Evolutionary conservation across 371 early-diverging fungal species (phyloP).

Genomic region (Mucor racemosus): DNA sequence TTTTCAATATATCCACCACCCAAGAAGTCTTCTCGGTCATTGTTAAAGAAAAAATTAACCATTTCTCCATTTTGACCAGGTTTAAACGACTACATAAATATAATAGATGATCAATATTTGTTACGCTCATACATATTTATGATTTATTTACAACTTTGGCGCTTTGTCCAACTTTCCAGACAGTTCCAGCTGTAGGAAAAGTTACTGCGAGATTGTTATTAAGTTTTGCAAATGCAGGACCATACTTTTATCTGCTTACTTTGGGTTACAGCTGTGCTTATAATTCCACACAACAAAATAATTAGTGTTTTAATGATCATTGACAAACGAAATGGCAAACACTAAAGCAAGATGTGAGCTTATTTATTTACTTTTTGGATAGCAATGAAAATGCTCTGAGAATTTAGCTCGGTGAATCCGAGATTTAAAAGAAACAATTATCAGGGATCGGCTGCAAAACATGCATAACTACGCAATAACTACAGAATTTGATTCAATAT

Average conservation of each 20-base stretch:
- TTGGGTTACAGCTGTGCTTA: not conserved
- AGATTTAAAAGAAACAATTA: too few relatives aligned
- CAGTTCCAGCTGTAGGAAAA: conserved; percentile 6
- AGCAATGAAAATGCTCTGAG: not conserved
- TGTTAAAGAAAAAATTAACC: conserved; percentile 14
- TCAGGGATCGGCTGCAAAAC: too few relatives aligned
- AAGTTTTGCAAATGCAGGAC: not conserved
- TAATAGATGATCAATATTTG: not conserved
- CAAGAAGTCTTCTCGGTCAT: conserved; percentile 11
- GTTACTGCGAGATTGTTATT: not conserved
- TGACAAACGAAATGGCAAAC: not conserved
- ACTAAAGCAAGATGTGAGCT: not conserved
- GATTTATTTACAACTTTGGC: conserved; percentile 3
- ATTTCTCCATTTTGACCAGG: conserved; percentile 14
- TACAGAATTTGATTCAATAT: too few relatives aligned
- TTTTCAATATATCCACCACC: conserved; percentile 14
- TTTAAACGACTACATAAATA: not conserved
- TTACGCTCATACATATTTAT: not conserved
- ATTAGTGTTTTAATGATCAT: not conserved
- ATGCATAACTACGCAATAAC: too few relatives aligned
- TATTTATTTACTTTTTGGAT: too few relatives aligned
- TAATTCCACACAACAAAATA: not conserved
- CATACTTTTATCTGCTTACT: not conserved
- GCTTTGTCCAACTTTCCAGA: conserved; percentile 19
- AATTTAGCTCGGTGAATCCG: not conserved